phyloP scores from a whole-genome alignment of 805 yeast genomes.

The Grigorovia humatica region DNA sequence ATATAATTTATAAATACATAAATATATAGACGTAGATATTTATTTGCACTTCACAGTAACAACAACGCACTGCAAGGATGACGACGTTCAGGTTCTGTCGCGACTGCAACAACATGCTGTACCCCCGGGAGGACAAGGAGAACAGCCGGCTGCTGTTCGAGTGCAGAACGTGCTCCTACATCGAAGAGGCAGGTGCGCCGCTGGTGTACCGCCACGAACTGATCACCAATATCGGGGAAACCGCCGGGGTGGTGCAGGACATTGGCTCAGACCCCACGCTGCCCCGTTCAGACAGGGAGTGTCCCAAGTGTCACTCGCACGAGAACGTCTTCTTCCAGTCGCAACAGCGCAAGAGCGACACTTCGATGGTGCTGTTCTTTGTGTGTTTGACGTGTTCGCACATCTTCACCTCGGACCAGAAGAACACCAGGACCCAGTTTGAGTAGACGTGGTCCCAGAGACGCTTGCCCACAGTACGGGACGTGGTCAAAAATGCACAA shows the following conservation, averaged over 20 bases:
- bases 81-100: constrained; percentile 93
- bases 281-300: constrained; percentile 88
- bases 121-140: constrained; percentile 90
- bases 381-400: constrained; percentile 84
- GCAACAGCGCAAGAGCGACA: constrained; percentile 90
- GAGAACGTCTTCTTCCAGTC: constrained; percentile 96
- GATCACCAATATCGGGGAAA: constrained; percentile 81
- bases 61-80: constrained; percentile 39
- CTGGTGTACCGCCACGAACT: constrained; percentile 88
- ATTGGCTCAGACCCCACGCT: constrained; percentile 96
- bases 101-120: constrained; percentile 95
- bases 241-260: constrained; percentile 95
- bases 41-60: too few species aligned
- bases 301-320: constrained; percentile 78
- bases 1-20: too few species aligned
- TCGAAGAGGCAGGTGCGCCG: constrained; percentile 82
- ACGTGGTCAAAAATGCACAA: too few species aligned
- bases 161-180: constrained; percentile 89
- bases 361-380: constrained; percentile 88
- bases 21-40: too few species aligned
- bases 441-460: too few species aligned
- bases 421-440: constrained; percentile 29
- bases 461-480: too few species aligned
- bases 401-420: constrained; percentile 37
- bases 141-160: constrained; percentile 63